Conservation (phyloP, 2,329 filamentous ascomycete genomes). For the Dryadomyces quercivorus region DNA sequence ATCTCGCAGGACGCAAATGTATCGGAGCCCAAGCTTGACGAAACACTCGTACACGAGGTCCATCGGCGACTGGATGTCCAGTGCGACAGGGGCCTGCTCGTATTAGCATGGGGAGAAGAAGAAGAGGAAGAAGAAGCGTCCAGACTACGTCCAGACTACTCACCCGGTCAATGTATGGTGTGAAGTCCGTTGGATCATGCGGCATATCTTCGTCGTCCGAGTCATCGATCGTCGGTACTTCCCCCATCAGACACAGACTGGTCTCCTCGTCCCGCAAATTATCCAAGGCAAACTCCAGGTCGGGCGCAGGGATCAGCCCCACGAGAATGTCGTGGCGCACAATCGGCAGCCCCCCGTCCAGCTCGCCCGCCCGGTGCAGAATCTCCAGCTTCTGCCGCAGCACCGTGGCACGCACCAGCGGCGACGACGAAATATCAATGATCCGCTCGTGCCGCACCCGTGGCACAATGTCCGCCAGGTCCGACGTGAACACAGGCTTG, state of each 20-base stretch:
- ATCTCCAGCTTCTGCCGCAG: conserved; percentile 72
- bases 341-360: conserved; percentile 86
- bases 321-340: conserved; percentile 68
- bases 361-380: conserved; percentile 73
- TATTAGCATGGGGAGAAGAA: conserved; percentile 20
- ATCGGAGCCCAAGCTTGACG: conserved; percentile 81
- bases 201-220: conserved; percentile 37
- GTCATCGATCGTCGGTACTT: conserved; percentile 50
- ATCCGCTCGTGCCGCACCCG: conserved; percentile 61
- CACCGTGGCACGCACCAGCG: conserved; percentile 62
- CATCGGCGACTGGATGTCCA: conserved; percentile 84
- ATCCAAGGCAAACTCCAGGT: conserved; percentile 87
- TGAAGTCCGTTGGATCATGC: conserved; percentile 69
- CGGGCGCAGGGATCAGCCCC: conserved; percentile 84
- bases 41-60: conserved; percentile 96
- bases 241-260: conserved; percentile 71
- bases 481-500: conserved; percentile 79
- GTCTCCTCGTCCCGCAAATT: conserved; percentile 63
- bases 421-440: conserved; percentile 79
- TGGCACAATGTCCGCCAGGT: conserved; percentile 76
- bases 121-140: no score
- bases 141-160: conserved; percentile 19
- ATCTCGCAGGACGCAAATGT: conserved; percentile 78
- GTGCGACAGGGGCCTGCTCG: conserved; percentile 55
- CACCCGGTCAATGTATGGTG: conserved; percentile 78